A percentile compares a stretch with the other conserved stretches of the same genome.
Conservation (phyloP, 495 filamentous ascomycete species). For the Neurospora tetrasperma region DNA sequence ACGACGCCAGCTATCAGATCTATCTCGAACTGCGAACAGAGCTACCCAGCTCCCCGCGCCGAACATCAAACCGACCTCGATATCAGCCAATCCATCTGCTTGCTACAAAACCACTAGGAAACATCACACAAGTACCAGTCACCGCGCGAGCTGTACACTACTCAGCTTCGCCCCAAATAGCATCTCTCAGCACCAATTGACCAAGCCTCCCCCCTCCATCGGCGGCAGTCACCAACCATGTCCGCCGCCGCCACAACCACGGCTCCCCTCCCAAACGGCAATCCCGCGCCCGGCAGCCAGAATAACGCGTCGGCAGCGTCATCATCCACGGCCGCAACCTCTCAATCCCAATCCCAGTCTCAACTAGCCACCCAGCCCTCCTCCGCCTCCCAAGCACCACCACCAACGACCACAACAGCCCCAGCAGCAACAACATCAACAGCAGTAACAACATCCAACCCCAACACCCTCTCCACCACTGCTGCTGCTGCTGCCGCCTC, state of each 20-base stretch:
- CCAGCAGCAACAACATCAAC: constrained; percentile 12
- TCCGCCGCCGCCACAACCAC: constrained; percentile 14
- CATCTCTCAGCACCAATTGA: not conserved
- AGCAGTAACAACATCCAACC: constrained; percentile 9
- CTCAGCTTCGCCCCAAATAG: not conserved
- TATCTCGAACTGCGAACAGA: not conserved
- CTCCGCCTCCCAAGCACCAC: constrained; percentile 16
- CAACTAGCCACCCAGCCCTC: constrained; percentile 6
- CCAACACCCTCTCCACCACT: constrained; percentile 9
- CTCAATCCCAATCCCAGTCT: constrained; percentile 27
- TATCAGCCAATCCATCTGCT: not conserved
- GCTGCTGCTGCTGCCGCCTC: constrained; percentile 23
- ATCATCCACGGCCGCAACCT: constrained; percentile 17
- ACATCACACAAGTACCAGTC: not conserved
- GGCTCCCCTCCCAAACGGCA: constrained; percentile 34
- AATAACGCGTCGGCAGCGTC: not conserved
- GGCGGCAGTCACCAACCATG: constrained; percentile 4
- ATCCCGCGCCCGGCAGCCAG: constrained; percentile 7
- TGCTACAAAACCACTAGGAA: not conserved
- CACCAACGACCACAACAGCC: constrained; percentile 26
- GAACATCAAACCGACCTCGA: not conserved
- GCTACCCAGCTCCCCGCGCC: not conserved
- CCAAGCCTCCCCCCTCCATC: not conserved
- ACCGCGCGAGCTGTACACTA: not conserved
- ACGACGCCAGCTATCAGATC: not conserved